Percentiles rank a stretch among this genome's conserved stretches.
phyloP scores from a whole-genome alignment of 2,329 filamentous ascomycete genomes.

The Aureobasidium subglaciale region DNA sequence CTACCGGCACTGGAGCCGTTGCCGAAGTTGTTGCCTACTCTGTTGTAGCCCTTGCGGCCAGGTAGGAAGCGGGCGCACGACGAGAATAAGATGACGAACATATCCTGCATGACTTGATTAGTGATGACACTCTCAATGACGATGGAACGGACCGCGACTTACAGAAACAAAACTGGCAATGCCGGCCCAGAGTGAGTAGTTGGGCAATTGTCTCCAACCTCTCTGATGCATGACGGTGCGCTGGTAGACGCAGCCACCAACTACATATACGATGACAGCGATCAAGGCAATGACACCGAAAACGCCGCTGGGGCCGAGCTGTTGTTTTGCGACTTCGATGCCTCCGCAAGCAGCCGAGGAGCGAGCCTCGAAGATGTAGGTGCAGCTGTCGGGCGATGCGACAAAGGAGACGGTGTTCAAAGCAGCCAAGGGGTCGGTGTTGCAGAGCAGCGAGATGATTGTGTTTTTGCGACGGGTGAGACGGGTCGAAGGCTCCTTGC shows the following conservation, averaged over 20 bases:
- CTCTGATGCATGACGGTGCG: slow-evolving; percentile 88
- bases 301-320: slow-evolving; percentile 62
- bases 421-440: slow-evolving; percentile 65
- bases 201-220: slow-evolving; percentile 91
- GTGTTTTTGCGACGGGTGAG: slow-evolving; percentile 69
- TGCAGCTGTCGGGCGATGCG: slow-evolving; percentile 74
- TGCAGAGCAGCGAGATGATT: slow-evolving; percentile 88
- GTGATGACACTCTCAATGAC: not conserved
- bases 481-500: slow-evolving; percentile 33
- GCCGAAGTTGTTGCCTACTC: slow-evolving; percentile 49
- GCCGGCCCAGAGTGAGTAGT: slow-evolving; percentile 87
- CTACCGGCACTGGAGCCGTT: slow-evolving; percentile 38
- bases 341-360: slow-evolving; percentile 78
- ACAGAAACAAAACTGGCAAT: slow-evolving; percentile 80
- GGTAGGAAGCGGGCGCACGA: slow-evolving; percentile 63
- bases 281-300: slow-evolving; percentile 80
- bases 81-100: slow-evolving; percentile 61
- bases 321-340: slow-evolving; percentile 50
- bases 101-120: slow-evolving; percentile 32
- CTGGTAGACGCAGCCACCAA: slow-evolving; percentile 93
- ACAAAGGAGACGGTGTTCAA: slow-evolving; percentile 75
- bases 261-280: slow-evolving; percentile 77
- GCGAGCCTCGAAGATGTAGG: slow-evolving; percentile 91
- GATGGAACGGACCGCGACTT: slow-evolving; percentile 31
- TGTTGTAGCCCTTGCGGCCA: slow-evolving; percentile 58